Evolutionary conservation across 2,329 filamentous ascomycete genomes (phyloP), one percentile per base, ranked within the genome.

Genomic region (Lachnellula occidentalis): DNA sequence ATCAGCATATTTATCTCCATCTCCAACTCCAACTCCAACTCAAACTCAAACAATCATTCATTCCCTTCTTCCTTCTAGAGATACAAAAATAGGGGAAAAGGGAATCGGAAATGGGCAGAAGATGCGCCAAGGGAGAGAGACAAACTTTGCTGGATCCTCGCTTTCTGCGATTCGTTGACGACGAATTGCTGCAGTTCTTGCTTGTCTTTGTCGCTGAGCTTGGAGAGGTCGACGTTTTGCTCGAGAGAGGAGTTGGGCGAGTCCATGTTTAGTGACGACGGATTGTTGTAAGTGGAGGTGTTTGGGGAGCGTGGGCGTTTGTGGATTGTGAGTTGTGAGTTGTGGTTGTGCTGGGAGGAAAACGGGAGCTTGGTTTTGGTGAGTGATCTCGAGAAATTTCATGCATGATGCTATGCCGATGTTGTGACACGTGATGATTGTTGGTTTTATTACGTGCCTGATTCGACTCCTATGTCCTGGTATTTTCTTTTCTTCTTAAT

Each of bases 161-260:
- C 82, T 71, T 94, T 94, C 74, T 96, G 90, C 61, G 82, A 80
- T 77, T 96, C 91, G 69, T 88, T 90, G 64, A 83, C 76, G 56
- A 96, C 79, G 73, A 96, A 92, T 69, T 90, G 85, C 67, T 90
- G 88, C 43, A 99, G 81, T 74, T 97, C 91, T 61, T 83, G 78
- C 80, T 91, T 94, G 74, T 96, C 91, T 68, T 82, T 81, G 57
- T 89, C 85, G 66, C 82, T 87, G 69, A 96, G 86, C 73, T 84
- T 85, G 4, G 43, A 45, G 5, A 45, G 43, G 57, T 73, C 61
- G 27, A 58, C 54, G 7, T 62, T 58, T 31, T 61, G 60, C 24
- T 59, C 43, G 15, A 45, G 43, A 17, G 43, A 54, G 5, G 62
- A 57, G 41, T 36, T 52, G 55, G 58, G 48, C n/a, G 61, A 59